Percentiles rank a stretch among this genome's conserved stretches.
These are phyloP conservation scores for Botrytis elliptica DNA, from an alignment of 2,329 filamentous ascomycete species.

Conservation along the genomic window DNA sequence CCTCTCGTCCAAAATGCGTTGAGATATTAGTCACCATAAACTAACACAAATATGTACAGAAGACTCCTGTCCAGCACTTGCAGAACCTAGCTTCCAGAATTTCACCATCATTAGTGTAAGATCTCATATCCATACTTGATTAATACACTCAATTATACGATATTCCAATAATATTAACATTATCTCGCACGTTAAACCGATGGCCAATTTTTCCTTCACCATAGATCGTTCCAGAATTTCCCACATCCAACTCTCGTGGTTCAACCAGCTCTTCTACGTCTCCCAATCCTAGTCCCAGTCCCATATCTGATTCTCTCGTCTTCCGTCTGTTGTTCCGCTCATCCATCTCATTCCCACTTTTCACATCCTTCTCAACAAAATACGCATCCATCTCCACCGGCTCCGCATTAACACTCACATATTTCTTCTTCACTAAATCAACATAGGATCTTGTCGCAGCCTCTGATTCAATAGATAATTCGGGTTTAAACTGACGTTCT, in stretches of 20 bases:
- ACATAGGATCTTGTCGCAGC: neutral
- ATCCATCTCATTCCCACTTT: neutral
- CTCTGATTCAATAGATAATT: neutral
- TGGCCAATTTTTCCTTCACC: neutral
- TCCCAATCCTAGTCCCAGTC: neutral
- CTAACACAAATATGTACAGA: too few species aligned
- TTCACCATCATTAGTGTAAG: neutral
- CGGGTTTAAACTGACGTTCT: neutral
- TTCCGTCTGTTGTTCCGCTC: neutral
- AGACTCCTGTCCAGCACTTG: neutral
- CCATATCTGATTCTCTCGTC: neutral
- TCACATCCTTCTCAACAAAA: neutral
- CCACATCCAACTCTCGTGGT: neutral
- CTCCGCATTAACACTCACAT: neutral
- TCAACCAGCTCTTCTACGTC: conserved; percentile 1
- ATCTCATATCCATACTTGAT: too few species aligned
- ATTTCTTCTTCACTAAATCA: neutral
- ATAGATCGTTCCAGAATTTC: neutral
- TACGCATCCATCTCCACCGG: neutral
- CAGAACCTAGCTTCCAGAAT: neutral
- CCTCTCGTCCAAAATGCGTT: neutral
- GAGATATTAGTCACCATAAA: neutral
- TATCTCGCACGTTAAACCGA: neutral
- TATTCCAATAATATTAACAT: conserved; percentile 3
- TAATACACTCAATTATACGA: neutral